Conservation (phyloP, 1,139 yeast species). For the Hemisphaericaspora xylofermentans region DNA sequence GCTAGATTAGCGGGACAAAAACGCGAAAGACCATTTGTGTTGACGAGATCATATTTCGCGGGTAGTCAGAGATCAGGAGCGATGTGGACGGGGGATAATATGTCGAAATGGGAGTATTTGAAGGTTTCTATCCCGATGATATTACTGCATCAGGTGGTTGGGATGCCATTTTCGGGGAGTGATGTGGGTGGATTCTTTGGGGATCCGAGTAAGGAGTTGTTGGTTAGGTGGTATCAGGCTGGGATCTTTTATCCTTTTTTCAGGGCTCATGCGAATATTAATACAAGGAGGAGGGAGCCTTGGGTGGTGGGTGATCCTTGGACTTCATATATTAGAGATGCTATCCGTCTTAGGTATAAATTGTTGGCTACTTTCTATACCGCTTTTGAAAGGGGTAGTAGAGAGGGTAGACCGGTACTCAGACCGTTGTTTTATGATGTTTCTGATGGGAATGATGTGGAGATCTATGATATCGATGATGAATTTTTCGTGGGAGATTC, state of each 20-base stretch:
- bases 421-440: slow-evolving; percentile 71
- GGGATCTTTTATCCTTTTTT: slow-evolving; percentile 97
- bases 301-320: slow-evolving; percentile 80
- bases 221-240: slow-evolving; percentile 92
- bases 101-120: slow-evolving; percentile 88
- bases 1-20: slow-evolving; percentile 44
- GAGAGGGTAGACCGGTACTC: slow-evolving; percentile 67
- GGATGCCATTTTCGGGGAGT: slow-evolving; percentile 93
- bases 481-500: slow-evolving; percentile 76
- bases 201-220: slow-evolving; percentile 75
- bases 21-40: slow-evolving; percentile 76
- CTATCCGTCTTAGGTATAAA: slow-evolving; percentile 70
- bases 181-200: slow-evolving; percentile 98
- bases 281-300: slow-evolving; percentile 89
- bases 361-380: slow-evolving; percentile 81
- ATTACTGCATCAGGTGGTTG: slow-evolving; percentile 75
- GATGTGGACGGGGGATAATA: slow-evolving; percentile 98
- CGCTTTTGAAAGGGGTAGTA: slow-evolving; percentile 60
- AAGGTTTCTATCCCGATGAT: slow-evolving; percentile 83
- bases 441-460: slow-evolving; percentile 52
- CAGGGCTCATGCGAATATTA: slow-evolving; percentile 95
- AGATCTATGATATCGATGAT: slow-evolving; percentile 67
- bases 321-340: slow-evolving; percentile 64
- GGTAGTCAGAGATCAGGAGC: slow-evolving; percentile 93
- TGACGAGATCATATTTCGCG: slow-evolving; percentile 82